phyloP scores from a whole-genome alignment of 2,329 filamentous ascomycete species.

The Alternaria sp. region DNA sequence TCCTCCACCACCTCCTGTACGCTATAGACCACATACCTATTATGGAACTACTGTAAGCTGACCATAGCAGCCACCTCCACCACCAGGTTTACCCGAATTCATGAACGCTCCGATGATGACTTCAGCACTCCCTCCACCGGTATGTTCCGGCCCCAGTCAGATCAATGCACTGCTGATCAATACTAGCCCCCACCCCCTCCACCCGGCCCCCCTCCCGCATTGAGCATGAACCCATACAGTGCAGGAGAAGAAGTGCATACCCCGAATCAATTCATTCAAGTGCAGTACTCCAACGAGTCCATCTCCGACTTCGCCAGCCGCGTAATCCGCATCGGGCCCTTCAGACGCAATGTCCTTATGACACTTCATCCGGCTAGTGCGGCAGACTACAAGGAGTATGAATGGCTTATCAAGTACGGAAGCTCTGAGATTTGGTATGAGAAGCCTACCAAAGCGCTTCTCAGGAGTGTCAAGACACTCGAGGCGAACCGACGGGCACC shows the following conservation, averaged over 20 bases:
- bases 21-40: not conserved
- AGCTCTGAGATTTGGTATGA: conserved; percentile 39
- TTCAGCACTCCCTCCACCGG: not conserved
- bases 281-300: conserved; percentile 28
- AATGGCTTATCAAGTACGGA: conserved; percentile 38
- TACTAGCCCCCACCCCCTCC: conserved; percentile 19
- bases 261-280: conserved; percentile 27
- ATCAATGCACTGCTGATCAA: not conserved
- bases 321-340: conserved; percentile 29
- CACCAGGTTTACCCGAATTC: not conserved
- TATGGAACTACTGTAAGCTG: not conserved
- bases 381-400: conserved; percentile 37
- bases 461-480: conserved; percentile 16
- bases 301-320: conserved; percentile 15
- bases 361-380: conserved; percentile 27
- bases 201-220: not conserved
- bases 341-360: conserved; percentile 34
- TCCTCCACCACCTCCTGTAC: not conserved
- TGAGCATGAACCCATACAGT: not conserved
- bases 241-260: conserved; percentile 13
- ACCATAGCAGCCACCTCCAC: not conserved
- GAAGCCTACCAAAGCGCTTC: conserved; percentile 25
- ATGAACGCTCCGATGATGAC: not conserved
- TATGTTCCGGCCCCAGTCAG: not conserved
- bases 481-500: conserved; percentile 9